These are phyloP conservation scores for Pyrenochaeta sp. DNA, from an alignment of 2,329 filamentous ascomycete species.

Conservation along the genomic window DNA sequence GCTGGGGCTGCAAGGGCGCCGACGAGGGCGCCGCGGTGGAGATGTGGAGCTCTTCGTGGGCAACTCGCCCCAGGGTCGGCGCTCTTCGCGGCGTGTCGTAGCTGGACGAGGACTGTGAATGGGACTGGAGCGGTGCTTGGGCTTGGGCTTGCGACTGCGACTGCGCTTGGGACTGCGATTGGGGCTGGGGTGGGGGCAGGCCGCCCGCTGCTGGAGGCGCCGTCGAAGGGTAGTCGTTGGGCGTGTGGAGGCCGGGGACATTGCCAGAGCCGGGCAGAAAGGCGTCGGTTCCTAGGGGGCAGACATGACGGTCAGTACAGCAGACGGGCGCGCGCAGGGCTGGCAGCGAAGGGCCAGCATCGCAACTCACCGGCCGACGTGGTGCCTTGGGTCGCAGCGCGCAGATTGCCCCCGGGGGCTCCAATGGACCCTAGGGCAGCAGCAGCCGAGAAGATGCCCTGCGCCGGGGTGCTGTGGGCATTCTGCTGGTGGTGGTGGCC, in stretches of 20 bases:
- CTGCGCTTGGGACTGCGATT: no score
- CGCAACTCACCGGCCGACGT: slow-evolving; percentile 29
- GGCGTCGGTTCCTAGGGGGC: slow-evolving; percentile 50
- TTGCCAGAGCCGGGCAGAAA: slow-evolving; percentile 51
- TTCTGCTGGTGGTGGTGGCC: slow-evolving; percentile 45
- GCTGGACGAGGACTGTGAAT: slow-evolving; percentile 49
- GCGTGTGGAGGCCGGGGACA: slow-evolving; percentile 24
- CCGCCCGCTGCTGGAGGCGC: slow-evolving; percentile 42
- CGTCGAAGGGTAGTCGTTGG: slow-evolving; percentile 30
- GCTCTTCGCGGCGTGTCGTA: slow-evolving; percentile 61
- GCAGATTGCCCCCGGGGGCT: slow-evolving; percentile 52
- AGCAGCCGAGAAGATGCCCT: slow-evolving; percentile 55
- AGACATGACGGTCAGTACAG: background rate
- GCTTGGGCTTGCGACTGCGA: no score
- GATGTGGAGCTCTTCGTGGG: slow-evolving; percentile 65
- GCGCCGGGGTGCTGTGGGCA: slow-evolving; percentile 45
- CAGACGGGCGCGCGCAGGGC: no score
- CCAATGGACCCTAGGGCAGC: slow-evolving; percentile 58
- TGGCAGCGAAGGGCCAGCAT: slow-evolving; percentile 9
- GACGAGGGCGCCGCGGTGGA: slow-evolving; percentile 56
- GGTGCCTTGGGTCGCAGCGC: slow-evolving; percentile 48
- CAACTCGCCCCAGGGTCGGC: slow-evolving; percentile 53
- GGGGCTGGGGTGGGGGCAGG: slow-evolving; percentile 16
- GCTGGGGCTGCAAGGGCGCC: slow-evolving; percentile 41
- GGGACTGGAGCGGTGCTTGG: no score